phyloP scores from a whole-genome alignment of 306 rosid genomes.

The Quercus cerris region DNA sequence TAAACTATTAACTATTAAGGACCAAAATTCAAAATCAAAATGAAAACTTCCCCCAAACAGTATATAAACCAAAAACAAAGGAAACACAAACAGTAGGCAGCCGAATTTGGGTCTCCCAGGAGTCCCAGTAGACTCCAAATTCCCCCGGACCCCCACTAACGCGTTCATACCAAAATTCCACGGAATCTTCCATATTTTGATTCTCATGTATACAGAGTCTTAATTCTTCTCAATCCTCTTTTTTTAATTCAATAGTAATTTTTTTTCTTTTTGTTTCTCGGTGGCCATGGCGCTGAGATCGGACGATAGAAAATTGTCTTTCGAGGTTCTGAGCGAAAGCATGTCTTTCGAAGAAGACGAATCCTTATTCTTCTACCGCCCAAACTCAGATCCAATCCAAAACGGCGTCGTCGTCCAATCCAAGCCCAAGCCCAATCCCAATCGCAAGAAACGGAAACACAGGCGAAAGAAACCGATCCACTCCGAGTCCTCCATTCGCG shows the following conservation, averaged over 20 bases:
- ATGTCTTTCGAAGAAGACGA: constrained; percentile 34
- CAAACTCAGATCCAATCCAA: constrained; percentile 33
- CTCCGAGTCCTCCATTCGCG: constrained; percentile 33
- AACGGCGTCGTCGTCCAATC: constrained; percentile 14
- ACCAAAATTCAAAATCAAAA: no score
- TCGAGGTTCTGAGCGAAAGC: constrained; percentile 55
- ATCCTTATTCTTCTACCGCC: constrained; percentile 3
- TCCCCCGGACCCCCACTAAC: neutral
- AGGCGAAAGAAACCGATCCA: constrained; percentile 41
- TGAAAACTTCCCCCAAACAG: no score
- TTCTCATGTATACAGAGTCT: neutral
- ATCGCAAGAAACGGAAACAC: constrained; percentile 56
- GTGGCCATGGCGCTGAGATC: constrained; percentile 65
- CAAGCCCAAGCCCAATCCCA: constrained; percentile 9
- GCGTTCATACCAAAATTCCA: neutral
- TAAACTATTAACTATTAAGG: no score
- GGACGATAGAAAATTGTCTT: constrained; percentile 55
- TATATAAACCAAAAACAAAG: no score
- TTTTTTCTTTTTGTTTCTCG: neutral
- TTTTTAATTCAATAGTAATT: neutral
- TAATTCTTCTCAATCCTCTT: neutral
- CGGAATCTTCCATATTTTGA: neutral
- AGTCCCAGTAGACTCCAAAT: neutral
- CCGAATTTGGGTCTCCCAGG: no score
- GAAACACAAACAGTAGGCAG: no score